Conservation (phyloP, 2,329 filamentous ascomycete genomes). For the Xylariaceae sp. region DNA sequence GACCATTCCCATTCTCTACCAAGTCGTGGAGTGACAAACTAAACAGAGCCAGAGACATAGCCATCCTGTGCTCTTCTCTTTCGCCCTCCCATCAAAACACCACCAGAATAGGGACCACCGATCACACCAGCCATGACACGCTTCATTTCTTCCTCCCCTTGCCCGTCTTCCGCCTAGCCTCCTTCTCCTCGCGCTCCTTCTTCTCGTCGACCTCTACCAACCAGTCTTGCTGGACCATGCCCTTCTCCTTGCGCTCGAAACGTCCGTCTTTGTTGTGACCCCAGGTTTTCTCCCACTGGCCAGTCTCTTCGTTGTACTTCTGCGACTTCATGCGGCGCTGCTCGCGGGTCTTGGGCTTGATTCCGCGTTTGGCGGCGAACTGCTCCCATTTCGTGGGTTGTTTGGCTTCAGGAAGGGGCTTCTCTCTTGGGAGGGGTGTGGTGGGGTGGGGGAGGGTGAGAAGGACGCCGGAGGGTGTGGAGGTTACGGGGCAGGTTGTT, state of each 20-base stretch:
- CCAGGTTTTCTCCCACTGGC: conserved; percentile 93
- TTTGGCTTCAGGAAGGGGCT: conserved; percentile 80
- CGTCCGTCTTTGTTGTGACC: conserved; percentile 58
- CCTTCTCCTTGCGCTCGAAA: conserved; percentile 82
- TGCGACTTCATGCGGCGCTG: conserved; percentile 67
- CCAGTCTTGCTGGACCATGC: conserved; percentile 69
- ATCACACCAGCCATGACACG: too few relatives aligned
- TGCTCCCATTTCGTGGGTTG: conserved; percentile 90
- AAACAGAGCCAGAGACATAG: too few relatives aligned
- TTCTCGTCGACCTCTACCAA: conserved; percentile 87
- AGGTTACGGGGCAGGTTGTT: conserved; percentile 76
- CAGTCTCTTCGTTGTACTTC: conserved; percentile 77
- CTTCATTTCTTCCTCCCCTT: conserved; percentile 30
- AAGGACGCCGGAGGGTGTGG: conserved; percentile 68
- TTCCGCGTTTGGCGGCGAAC: conserved; percentile 96
- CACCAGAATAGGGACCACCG: too few relatives aligned
- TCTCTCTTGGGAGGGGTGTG: conserved; percentile 81
- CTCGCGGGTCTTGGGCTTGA: conserved; percentile 82
- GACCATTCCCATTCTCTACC: too few relatives aligned
- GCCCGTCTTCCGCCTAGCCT: conserved; percentile 12
- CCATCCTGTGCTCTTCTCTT: too few relatives aligned
- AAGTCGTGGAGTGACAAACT: too few relatives aligned
- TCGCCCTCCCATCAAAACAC: too few relatives aligned
- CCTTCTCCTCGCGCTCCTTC: conserved; percentile 36
- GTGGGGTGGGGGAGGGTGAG: conserved; percentile 70